phyloP scores from a whole-genome alignment of 2,329 filamentous ascomycete species.

The Cercospora sesami region DNA sequence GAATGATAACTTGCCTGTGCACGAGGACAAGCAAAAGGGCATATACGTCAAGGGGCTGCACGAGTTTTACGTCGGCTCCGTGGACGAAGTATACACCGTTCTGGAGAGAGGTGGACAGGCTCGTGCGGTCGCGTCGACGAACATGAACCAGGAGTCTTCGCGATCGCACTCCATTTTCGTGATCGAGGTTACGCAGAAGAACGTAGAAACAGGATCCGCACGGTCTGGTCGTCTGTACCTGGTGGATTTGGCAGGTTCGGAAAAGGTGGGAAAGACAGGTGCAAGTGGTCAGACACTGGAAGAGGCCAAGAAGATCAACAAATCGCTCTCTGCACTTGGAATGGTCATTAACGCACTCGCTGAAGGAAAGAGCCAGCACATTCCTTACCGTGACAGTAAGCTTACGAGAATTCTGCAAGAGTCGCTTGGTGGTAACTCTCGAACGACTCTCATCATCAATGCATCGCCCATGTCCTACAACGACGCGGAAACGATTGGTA shows the following conservation, averaged over 20 bases:
- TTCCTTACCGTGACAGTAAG: constrained; percentile 97
- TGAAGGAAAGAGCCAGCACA: constrained; percentile 92
- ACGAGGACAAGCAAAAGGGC: constrained; percentile 93
- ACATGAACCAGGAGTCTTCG: constrained; percentile 99
- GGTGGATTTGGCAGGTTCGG: constrained; percentile 95
- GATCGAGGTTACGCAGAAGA: constrained; percentile 95
- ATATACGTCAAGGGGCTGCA: constrained; percentile 95
- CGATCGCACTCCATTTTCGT: constrained; percentile 98
- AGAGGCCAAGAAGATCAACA: constrained; percentile 99
- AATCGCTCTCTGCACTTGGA: constrained; percentile 94
- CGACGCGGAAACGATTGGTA: constrained; percentile 89
- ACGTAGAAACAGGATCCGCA: constrained; percentile 90
- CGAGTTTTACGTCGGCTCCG: constrained; percentile 93
- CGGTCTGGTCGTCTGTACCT: constrained; percentile 97
- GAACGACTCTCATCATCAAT: constrained; percentile 98
- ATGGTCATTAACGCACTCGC: constrained; percentile 99
- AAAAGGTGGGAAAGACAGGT: constrained; percentile 98
- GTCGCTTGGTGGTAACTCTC: constrained; percentile 92
- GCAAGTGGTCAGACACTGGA: constrained; percentile 95
- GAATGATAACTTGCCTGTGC: constrained; percentile 95
- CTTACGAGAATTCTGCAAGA: constrained; percentile 97
- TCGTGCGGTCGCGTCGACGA: constrained; percentile 90
- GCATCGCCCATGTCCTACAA: constrained; percentile 99
- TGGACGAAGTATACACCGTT: constrained; percentile 94
- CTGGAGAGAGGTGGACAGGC: constrained; percentile 90